A percentile compares a stretch with the other conserved stretches of the same genome.
phyloP scores from a whole-genome alignment of 2,329 filamentous ascomycete species.

The Fusarium sp. region DNA sequence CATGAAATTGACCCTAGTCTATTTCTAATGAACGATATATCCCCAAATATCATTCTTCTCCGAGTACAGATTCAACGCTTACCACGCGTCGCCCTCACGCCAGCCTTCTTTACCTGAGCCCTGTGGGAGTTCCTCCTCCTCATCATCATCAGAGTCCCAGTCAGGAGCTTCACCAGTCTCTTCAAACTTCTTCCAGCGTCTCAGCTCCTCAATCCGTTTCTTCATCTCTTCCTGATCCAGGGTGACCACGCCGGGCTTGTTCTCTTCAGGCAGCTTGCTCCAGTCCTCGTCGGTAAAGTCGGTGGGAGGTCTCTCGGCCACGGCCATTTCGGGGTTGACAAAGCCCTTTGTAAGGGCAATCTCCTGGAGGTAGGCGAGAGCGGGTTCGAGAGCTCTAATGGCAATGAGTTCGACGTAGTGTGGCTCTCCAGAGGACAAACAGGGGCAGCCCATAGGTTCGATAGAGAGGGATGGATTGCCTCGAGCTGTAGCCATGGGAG shows the following conservation, averaged over 20 bases:
- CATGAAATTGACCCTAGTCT: conserved; percentile 27
- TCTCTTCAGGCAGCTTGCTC: conserved; percentile 45
- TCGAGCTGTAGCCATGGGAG: conserved; percentile 63
- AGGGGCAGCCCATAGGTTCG: conserved; percentile 69
- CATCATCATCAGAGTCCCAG: conserved; percentile 37
- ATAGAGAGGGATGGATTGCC: conserved; percentile 59
- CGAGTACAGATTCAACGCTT: neutral
- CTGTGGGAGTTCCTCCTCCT: conserved; percentile 1
- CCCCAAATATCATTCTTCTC: neutral
- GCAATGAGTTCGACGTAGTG: conserved; percentile 72
- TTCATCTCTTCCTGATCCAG: conserved; percentile 37
- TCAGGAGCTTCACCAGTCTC: conserved; percentile 44
- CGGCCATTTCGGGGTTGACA: conserved; percentile 54
- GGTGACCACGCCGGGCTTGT: conserved; percentile 44
- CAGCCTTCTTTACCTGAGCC: neutral
- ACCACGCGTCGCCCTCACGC: neutral
- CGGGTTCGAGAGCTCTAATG: conserved; percentile 61
- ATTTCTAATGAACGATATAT: conserved; percentile 33
- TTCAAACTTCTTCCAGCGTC: conserved; percentile 45
- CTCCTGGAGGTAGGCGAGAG: conserved; percentile 72
- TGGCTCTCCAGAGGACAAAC: conserved; percentile 75
- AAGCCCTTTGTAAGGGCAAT: conserved; percentile 58
- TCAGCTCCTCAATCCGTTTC: conserved; percentile 39
- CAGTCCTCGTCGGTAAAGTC: conserved; percentile 47
- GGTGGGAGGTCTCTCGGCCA: conserved; percentile 39